Base-by-base conservation (phyloP, 805 yeast genomes). In the Starmerella floris region DNA sequence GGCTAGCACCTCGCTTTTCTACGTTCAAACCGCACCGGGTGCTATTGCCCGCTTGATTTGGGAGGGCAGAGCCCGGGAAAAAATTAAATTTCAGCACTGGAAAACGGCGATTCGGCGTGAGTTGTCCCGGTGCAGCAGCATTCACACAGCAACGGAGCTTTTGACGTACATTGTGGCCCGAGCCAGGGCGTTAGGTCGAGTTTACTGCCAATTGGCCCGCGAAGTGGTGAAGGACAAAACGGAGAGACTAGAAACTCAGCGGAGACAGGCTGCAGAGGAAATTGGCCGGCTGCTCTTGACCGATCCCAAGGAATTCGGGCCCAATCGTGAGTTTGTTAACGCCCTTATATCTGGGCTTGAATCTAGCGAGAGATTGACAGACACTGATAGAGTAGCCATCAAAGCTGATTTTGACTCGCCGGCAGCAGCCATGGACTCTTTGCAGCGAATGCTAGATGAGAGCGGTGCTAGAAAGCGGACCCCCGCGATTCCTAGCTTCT, bases 1-100 rank as follows among this genome's bases (percentile, higher is more conserved):
- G 5, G 28, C 35, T 4, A 36, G 43, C 9, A 34, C 39, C 4
- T 43, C 44, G 16, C 30, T 53, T 8, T 43, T 49, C 16, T 51
- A 48, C 41, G 21, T 46, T 3, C 55, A 52, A 41, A 41, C 42
- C 13, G 32, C 47, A 28, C 54, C 54, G 16, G 20, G 33, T 5
- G 33, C 22, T 8, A 15, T 21, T 9, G 13, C 38, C 9, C 5
- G 16, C 4, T 21, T 21, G 23, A 10, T 21, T 15, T 4, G 5
- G 5, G 8, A 20, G 17, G 9, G 22, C 22, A 9, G 17, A 4
- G 5, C 4, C 11, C 17, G 6, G 8, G 15, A 10, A 16, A 8
- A 30, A 6, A 4, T 21, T 8, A 6, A 9, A 5, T 13, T 21
- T 20, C 10, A 9, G 5, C 9, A 16, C 5, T 9, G 20, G 23